A percentile compares a stretch with the other conserved stretches of the same genome.
Evolutionary conservation across 208 protist genomes (phyloP).

Genomic region (Blechomonas ayalai): DNA sequence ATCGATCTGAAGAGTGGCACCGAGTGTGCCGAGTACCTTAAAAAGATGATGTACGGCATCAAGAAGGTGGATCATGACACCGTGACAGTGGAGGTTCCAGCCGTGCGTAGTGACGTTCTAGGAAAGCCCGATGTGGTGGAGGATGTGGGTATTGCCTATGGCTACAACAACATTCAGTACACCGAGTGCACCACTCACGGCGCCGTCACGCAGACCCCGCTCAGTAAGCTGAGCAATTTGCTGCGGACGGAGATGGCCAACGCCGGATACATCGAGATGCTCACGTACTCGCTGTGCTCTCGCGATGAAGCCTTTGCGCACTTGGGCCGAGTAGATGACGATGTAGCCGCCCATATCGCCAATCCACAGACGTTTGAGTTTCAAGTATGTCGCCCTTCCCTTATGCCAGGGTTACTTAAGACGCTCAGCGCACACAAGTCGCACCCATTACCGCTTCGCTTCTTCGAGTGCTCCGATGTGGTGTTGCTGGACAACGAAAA

Average conservation of each 20-base stretch:
- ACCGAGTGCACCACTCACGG: conserved; percentile 73
- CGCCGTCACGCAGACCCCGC: conserved; percentile 84
- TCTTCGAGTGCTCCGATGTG: conserved; percentile 98
- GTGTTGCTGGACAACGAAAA: conserved; percentile 83
- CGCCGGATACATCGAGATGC: conserved; percentile 94
- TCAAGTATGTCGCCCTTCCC: conserved; percentile 88
- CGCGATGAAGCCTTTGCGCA: conserved; percentile 87
- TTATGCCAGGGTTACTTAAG: conserved; percentile 96
- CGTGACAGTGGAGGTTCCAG: conserved; percentile 85
- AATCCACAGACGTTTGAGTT: conserved; percentile 95
- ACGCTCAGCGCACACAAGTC: conserved; percentile 90
- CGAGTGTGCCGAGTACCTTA: conserved; percentile 72
- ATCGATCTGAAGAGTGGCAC: conserved; percentile 68
- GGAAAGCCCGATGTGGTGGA: conserved; percentile 97
- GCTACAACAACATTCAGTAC: conserved; percentile 94
- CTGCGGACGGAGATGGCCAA: conserved; percentile 90
- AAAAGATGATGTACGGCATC: conserved; percentile 90
- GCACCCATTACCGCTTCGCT: conserved; percentile 88
- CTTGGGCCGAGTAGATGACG: conserved; percentile 65
- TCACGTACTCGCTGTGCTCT: conserved; percentile 93
- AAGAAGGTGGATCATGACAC: conserved; percentile 22
- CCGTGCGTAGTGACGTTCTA: conserved; percentile 94
- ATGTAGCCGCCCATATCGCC: conserved; percentile 82
- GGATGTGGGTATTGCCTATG: conserved; percentile 97
- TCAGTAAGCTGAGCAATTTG: conserved; percentile 91